Conservation (phyloP, 495 filamentous ascomycete genomes). For the Penicillium subrubescens region DNA sequence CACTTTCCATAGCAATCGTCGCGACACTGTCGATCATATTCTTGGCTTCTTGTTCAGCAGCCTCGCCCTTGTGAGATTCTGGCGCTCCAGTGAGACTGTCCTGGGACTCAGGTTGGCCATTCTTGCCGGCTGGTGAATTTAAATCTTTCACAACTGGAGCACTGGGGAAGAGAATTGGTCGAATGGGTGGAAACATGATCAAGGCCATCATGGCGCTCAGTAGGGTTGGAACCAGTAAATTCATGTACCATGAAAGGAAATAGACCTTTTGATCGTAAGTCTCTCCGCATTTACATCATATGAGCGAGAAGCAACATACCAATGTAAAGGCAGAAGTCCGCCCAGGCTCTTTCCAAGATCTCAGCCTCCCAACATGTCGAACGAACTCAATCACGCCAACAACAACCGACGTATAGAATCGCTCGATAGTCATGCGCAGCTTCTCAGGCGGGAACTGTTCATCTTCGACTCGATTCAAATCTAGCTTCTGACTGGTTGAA, state of each 20-base stretch:
- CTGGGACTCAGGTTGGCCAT: slow-evolving; percentile 71
- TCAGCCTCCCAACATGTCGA: slow-evolving; percentile 74
- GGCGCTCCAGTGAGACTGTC: slow-evolving; percentile 81
- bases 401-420: slow-evolving; percentile 81
- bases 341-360: slow-evolving; percentile 76
- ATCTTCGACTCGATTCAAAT: slow-evolving; percentile 78
- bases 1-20: slow-evolving; percentile 71
- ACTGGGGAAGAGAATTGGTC: slow-evolving; percentile 71
- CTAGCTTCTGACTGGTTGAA: slow-evolving; percentile 60
- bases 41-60: slow-evolving; percentile 81
- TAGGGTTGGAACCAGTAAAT: slow-evolving; percentile 69
- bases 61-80: slow-evolving; percentile 83
- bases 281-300: background rate
- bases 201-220: slow-evolving; percentile 60
- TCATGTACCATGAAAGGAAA: slow-evolving; percentile 71
- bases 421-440: slow-evolving; percentile 75
- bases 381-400: slow-evolving; percentile 65
- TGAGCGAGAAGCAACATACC: slow-evolving; percentile 37
- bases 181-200: slow-evolving; percentile 65
- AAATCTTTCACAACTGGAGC: slow-evolving; percentile 66
- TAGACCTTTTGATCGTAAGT: slow-evolving; percentile 55
- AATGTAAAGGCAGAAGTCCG: slow-evolving; percentile 69
- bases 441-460: slow-evolving; percentile 89
- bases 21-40: slow-evolving; percentile 80
- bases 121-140: slow-evolving; percentile 59